phyloP scores from a whole-genome alignment of 139 green algal species.

The Chlorella vulgaris region DNA sequence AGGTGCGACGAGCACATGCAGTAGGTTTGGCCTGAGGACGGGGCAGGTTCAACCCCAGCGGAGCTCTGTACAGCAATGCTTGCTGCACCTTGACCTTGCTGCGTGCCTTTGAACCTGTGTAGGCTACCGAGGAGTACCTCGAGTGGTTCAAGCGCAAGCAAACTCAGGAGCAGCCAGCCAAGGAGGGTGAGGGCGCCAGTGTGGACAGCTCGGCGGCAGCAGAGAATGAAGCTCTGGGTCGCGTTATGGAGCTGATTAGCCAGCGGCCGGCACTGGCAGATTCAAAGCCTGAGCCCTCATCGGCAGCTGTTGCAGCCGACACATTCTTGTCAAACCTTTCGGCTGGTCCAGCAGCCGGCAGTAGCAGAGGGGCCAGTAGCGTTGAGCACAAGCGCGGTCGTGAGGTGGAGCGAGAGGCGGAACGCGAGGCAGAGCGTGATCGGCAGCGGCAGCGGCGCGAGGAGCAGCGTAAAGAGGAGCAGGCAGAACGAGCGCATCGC shows the following conservation, averaged over 20 bases:
- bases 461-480: constrained; percentile 26
- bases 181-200: constrained; percentile 8
- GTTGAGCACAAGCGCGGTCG: constrained; percentile 14
- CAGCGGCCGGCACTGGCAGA: constrained; percentile 34
- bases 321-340: constrained; percentile 51
- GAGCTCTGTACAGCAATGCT: no score
- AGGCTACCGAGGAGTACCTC: constrained; percentile 37
- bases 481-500: constrained; percentile 59
- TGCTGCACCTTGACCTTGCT: neutral
- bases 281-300: constrained; percentile 3
- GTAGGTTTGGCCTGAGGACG: no score
- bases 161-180: constrained; percentile 29
- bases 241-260: constrained; percentile 70
- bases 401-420: constrained; percentile 16
- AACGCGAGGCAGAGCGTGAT: constrained; percentile 49
- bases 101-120: neutral
- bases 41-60: no score
- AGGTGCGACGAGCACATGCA: constrained; percentile 26
- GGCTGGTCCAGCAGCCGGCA: neutral
- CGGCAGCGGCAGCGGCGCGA: constrained; percentile 52
- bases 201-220: constrained; percentile 27
- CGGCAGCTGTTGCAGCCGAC: constrained; percentile 45
- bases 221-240: constrained; percentile 52
- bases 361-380: neutral
- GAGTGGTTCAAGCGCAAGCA: constrained; percentile 38